These are phyloP conservation scores for Vanrija sp. DNA, from an alignment of 1,284 basidiomycete species.

Conservation along the genomic window DNA sequence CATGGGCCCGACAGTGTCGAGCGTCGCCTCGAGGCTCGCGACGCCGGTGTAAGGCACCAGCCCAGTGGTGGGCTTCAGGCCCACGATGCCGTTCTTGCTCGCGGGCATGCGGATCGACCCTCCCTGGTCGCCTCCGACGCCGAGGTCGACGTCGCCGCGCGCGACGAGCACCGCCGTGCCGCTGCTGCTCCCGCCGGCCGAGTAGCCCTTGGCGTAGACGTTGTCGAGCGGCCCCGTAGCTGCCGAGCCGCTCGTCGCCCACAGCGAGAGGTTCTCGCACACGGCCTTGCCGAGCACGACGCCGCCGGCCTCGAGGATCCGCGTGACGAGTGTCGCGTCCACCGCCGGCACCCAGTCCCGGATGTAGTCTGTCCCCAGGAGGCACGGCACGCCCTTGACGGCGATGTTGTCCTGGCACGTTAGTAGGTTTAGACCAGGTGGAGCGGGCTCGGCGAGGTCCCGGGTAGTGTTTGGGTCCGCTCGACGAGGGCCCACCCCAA, in stretches of 20 bases:
- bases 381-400: conserved; percentile 28
- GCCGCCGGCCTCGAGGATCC: conserved; percentile 53
- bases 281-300: conserved; percentile 51
- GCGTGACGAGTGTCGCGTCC: conserved; percentile 53
- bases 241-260: conserved; percentile 19
- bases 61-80: conserved; percentile 55
- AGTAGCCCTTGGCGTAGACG: conserved; percentile 52
- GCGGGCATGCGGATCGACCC: conserved; percentile 53
- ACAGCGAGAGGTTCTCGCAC: conserved; percentile 37
- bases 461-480: too few species aligned
- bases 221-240: conserved; percentile 49
- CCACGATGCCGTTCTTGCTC: conserved; percentile 53
- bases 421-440: not conserved
- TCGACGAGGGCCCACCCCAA: not conserved
- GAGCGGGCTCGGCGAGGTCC: too few species aligned
- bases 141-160: conserved; percentile 51
- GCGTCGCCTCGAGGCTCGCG: conserved; percentile 49
- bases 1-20: conserved; percentile 49
- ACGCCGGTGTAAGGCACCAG: conserved; percentile 56
- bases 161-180: conserved; percentile 54
- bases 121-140: conserved; percentile 55
- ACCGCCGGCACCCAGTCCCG: conserved; percentile 31
- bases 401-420: conserved; percentile 25
- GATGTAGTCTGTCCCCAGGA: conserved; percentile 33
- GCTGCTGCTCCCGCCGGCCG: conserved; percentile 52